Conservation (phyloP, 345 rosid species). For the Aegle marmelos region DNA sequence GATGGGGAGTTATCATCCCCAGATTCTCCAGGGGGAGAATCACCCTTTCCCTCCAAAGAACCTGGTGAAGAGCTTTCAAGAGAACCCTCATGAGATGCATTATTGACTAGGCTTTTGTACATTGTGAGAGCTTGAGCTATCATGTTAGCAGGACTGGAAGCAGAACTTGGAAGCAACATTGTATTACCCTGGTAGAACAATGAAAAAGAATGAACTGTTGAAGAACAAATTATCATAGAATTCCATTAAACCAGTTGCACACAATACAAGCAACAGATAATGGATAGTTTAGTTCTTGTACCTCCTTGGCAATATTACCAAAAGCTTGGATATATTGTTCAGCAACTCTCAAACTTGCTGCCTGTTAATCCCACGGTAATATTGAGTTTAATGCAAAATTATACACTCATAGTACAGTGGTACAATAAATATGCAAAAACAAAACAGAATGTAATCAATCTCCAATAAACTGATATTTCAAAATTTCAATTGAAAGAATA, state of each 20-base stretch:
- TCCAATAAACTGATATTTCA: background rate
- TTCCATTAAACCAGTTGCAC: background rate
- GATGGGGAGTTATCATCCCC: constrained; percentile 20
- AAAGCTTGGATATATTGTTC: constrained; percentile 84
- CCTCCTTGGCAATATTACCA: constrained; percentile 88
- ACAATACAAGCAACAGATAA: background rate
- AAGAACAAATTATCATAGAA: background rate
- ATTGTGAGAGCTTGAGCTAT: constrained; percentile 75
- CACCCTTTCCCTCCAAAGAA: constrained; percentile 22
- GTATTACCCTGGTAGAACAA: constrained; percentile 65
- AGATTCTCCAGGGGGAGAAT: constrained; percentile 24
- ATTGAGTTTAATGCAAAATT: background rate
- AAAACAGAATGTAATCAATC: background rate
- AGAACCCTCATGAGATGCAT: constrained; percentile 31
- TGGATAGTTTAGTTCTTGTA: constrained; percentile 19
- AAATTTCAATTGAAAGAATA: background rate
- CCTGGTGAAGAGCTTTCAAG: constrained; percentile 14
- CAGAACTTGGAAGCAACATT: constrained; percentile 74
- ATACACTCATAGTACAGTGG: background rate
- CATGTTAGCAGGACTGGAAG: constrained; percentile 63
- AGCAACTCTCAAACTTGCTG: constrained; percentile 82
- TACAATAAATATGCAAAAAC: background rate
- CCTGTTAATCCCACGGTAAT: constrained; percentile 44
- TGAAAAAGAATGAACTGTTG: background rate
- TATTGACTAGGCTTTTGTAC: constrained; percentile 63